A percentile compares a stretch with the other conserved stretches of the same genome.
Evolutionary conservation across 805 yeast genomes (phyloP).

Genomic region (Maudiozyma saulgeensis): DNA sequence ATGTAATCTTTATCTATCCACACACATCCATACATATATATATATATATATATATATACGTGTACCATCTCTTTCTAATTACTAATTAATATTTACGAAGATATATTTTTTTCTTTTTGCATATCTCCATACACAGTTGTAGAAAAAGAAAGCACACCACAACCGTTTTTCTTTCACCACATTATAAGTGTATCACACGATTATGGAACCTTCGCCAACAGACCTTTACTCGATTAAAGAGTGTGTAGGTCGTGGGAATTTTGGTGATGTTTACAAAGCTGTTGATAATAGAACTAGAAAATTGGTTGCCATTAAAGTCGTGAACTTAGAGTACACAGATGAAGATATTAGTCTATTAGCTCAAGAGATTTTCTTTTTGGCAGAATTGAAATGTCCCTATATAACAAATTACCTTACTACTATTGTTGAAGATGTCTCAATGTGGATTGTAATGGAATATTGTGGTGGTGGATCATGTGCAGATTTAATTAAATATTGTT

Average conservation of each 20-base stretch:
- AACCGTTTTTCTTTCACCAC: not conserved
- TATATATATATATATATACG: not conserved
- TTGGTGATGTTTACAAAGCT: slow-evolving; percentile 79
- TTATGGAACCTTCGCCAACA: slow-evolving; percentile 10
- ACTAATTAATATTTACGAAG: not conserved
- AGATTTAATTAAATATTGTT: slow-evolving; percentile 47
- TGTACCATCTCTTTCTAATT: not conserved
- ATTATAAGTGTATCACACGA: not conserved
- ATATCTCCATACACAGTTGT: too few relatives aligned
- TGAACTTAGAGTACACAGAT: slow-evolving; percentile 67
- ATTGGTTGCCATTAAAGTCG: slow-evolving; percentile 76
- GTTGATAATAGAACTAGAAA: slow-evolving; percentile 29
- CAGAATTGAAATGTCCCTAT: slow-evolving; percentile 53
- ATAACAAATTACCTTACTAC: slow-evolving; percentile 63
- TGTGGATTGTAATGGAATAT: slow-evolving; percentile 91
- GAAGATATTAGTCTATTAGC: slow-evolving; percentile 65
- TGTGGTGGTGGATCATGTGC: slow-evolving; percentile 93
- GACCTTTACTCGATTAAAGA: slow-evolving; percentile 32
- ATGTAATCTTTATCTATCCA: not conserved
- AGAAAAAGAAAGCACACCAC: too few relatives aligned
- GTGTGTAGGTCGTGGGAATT: slow-evolving; percentile 75
- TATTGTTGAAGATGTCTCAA: slow-evolving; percentile 48
- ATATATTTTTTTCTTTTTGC: not conserved
- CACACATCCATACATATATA: not conserved
- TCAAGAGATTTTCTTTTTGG: slow-evolving; percentile 70